Base-by-base conservation (phyloP, 2,329 filamentous ascomycete species). In the Nemania serpens region DNA sequence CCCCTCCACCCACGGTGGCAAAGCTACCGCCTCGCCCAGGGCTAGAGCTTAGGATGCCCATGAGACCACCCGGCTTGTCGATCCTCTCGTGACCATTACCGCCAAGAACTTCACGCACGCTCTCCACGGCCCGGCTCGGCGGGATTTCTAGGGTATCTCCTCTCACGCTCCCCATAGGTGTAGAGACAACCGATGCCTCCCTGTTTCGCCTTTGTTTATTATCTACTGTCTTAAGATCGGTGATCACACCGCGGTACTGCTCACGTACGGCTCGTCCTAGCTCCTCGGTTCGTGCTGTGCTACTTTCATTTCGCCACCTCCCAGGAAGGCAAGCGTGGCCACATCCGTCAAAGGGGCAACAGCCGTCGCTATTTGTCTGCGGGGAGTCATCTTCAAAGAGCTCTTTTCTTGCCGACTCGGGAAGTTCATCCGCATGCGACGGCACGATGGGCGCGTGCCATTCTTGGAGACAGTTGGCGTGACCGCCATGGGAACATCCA, bases 321-420 rank as follows among this genome's bases (percentile, higher is more conserved):
- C 84, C 84, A 0, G 85, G 84, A 0, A 88, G 77, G 62, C 86
- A 89, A 29, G 84, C 83, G 67, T 89, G 86, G 2, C 85, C 82
- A 69, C 86, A 89, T 0, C 86, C 86, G 63, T 88, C 85, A n/a
- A 87, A 74, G 1, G 86, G 86, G 64, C 86, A 89, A 71, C 82
- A 87, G 0, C 86, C 86, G 49, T 82, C 84, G 34, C 81, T 82
- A 64, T 71, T 78, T 9, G 76, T 74, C 17, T 76, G 76, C 1
- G 71, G 71, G 1, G 70, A 75, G 11, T 69, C 62, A 49, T 73
- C 70, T 15, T 66, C 56, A 12, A 66, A 61, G 5, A 67, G 36
- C 7, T 61, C 54, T 13, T n/a, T 48, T 33, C 62, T 61, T 4
- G 42, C n/a, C 29, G 18, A 18, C 29, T 63, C 57, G n/a, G 29